A percentile compares a stretch with the other conserved stretches of the same genome.
phyloP scores from a whole-genome alignment of 23 red algal species.

The Gracilaria domingensis region DNA sequence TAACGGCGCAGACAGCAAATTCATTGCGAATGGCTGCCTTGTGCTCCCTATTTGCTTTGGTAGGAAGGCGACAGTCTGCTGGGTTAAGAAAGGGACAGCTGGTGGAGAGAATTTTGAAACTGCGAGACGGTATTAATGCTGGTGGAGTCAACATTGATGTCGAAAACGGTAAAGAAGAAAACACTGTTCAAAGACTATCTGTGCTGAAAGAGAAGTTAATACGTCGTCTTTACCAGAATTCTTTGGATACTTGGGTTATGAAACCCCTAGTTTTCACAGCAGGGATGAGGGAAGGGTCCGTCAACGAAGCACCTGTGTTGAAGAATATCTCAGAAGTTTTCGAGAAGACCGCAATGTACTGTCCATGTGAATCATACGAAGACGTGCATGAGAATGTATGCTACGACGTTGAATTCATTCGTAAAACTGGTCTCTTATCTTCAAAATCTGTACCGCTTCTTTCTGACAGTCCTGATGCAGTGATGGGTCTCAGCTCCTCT shows the following conservation, averaged over 20 bases:
- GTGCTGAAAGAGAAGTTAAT: not conserved
- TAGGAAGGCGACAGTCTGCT: constrained; percentile 10
- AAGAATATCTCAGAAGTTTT: not conserved
- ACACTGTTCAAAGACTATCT: not conserved
- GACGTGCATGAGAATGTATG: not conserved
- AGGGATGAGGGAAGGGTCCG: not conserved
- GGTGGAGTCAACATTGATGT: no score
- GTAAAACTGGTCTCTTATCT: constrained; percentile 21
- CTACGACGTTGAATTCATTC: not conserved
- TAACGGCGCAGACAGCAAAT: not conserved
- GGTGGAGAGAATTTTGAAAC: not conserved
- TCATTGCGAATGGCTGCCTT: constrained; percentile 5
- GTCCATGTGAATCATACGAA: not conserved
- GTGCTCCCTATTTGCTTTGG: not conserved
- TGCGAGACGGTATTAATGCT: no score
- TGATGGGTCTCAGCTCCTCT: not conserved
- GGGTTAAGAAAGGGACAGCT: constrained; percentile 18
- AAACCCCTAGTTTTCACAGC: not conserved
- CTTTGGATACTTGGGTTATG: not conserved
- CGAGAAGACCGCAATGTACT: not conserved
- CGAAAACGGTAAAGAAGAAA: not conserved
- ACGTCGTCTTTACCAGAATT: not conserved
- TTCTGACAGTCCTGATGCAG: constrained; percentile 8
- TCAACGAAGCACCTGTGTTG: constrained; percentile 1
- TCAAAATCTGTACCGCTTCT: not conserved